Evolutionary conservation across 2,329 filamentous ascomycete genomes (phyloP).

Genomic region (Cladosporium sp.): DNA sequence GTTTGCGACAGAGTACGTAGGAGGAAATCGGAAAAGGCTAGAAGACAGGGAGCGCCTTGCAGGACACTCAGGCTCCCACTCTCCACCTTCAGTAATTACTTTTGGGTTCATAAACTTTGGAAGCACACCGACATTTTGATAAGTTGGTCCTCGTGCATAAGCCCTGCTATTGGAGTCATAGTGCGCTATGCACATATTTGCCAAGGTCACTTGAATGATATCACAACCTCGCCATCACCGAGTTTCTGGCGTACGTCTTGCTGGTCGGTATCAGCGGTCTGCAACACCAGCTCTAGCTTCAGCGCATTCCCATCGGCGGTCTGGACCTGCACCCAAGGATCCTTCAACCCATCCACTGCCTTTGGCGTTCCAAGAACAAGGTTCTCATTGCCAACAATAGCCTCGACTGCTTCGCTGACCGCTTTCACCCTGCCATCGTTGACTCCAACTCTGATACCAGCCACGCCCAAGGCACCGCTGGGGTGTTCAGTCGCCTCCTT

Average conservation of each 20-base stretch:
- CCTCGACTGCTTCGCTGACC: conserved; percentile 11
- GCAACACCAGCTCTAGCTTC: conserved; percentile 13
- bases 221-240: neutral
- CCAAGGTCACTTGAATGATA: conserved; percentile 6
- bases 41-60: neutral
- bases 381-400: conserved; percentile 1
- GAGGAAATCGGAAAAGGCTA: neutral
- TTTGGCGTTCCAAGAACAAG: conserved; percentile 13
- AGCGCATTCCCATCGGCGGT: neutral
- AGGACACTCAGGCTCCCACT: neutral
- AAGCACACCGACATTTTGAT: neutral
- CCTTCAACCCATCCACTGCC: neutral
- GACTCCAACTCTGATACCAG: conserved; percentile 39
- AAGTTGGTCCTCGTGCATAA: neutral
- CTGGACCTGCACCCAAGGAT: conserved; percentile 6
- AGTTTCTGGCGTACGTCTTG: conserved; percentile 8
- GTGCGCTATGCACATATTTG: neutral
- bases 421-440: conserved; percentile 1
- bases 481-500: conserved; percentile 50
- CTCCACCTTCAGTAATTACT: neutral
- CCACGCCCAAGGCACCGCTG: conserved; percentile 56
- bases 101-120: neutral
- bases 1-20: conserved; percentile 8
- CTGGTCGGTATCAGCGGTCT: neutral
- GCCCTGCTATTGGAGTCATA: neutral